phyloP scores from a whole-genome alignment of 495 filamentous ascomycete genomes.

The Hyaloscypha finlandica region DNA sequence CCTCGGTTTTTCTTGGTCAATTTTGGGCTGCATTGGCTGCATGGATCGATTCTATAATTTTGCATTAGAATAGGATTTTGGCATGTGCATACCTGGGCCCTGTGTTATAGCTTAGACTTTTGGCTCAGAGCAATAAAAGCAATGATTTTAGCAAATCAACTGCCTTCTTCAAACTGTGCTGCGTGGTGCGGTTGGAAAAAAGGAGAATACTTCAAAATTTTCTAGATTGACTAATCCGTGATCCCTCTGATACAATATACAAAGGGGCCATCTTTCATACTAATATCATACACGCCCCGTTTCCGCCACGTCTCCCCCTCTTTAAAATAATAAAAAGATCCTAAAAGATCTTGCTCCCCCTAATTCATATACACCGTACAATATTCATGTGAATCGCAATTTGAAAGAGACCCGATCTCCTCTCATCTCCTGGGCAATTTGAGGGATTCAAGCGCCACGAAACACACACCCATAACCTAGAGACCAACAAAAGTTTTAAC shows the following conservation, averaged over 20 bases:
- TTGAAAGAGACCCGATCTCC: not conserved
- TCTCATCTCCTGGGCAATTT: not conserved
- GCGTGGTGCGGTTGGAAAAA: no score
- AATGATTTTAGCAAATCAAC: no score
- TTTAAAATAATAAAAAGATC: not conserved
- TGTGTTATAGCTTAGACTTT: no score
- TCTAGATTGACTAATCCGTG: not conserved
- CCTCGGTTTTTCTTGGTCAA: no score
- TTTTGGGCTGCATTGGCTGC: no score
- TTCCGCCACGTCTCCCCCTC: not conserved
- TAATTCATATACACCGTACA: not conserved
- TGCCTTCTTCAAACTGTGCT: no score
- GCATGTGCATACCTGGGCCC: no score
- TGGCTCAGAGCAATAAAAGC: no score
- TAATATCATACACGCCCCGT: not conserved
- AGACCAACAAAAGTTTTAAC: conserved; percentile 15
- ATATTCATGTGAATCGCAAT: not conserved
- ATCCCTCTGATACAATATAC: not conserved
- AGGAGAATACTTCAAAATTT: no score
- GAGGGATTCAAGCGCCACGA: no score
- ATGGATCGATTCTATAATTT: no score
- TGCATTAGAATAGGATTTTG: no score
- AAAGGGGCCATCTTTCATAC: not conserved
- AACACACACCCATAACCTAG: not conserved
- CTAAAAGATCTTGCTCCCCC: not conserved